These are phyloP conservation scores for Blastobotrys robertii DNA, from an alignment of 805 yeast species.

Conservation along the genomic window DNA sequence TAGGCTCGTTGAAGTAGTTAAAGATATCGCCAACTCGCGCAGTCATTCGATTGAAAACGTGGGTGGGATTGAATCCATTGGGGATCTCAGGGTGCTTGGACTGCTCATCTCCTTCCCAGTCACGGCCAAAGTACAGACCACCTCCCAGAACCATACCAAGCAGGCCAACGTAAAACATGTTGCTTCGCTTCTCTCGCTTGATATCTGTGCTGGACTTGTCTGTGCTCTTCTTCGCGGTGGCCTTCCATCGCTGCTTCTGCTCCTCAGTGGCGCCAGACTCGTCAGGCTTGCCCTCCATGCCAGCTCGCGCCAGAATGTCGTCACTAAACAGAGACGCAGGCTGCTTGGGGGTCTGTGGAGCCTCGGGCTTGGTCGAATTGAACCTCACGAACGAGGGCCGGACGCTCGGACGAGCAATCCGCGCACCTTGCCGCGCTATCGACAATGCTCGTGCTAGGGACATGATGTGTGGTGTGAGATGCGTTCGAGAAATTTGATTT, in stretches of 20 bases:
- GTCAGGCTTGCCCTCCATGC: slow-evolving; percentile 45
- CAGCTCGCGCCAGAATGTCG: slow-evolving; percentile 74
- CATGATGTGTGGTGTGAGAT: neutral
- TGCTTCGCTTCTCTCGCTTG: slow-evolving; percentile 76
- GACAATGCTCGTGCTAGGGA: neutral
- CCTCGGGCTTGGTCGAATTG: neutral
- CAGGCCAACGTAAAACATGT: slow-evolving; percentile 54
- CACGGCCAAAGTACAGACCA: slow-evolving; percentile 60
- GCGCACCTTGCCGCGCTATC: neutral
- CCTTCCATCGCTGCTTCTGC: slow-evolving; percentile 39
- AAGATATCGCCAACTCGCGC: slow-evolving; percentile 68
- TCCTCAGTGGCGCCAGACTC: slow-evolving; percentile 14
- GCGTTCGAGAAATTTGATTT: no score
- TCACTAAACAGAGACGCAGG: slow-evolving; percentile 60
- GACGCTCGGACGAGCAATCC: neutral
- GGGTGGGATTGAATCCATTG: slow-evolving; percentile 58
- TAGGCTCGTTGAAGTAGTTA: slow-evolving; percentile 85
- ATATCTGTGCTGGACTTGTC: slow-evolving; percentile 28
- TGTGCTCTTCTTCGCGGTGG: slow-evolving; percentile 34
- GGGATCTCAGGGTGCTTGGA: slow-evolving; percentile 44
- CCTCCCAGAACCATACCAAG: slow-evolving; percentile 41
- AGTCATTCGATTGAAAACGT: slow-evolving; percentile 58
- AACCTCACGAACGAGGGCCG: neutral
- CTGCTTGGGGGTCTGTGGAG: slow-evolving; percentile 10
- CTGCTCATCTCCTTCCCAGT: slow-evolving; percentile 70